These are phyloP conservation scores for Paraurostyla sp. DNA, from an alignment of 73 alveolate species.

Conservation along the genomic window DNA sequence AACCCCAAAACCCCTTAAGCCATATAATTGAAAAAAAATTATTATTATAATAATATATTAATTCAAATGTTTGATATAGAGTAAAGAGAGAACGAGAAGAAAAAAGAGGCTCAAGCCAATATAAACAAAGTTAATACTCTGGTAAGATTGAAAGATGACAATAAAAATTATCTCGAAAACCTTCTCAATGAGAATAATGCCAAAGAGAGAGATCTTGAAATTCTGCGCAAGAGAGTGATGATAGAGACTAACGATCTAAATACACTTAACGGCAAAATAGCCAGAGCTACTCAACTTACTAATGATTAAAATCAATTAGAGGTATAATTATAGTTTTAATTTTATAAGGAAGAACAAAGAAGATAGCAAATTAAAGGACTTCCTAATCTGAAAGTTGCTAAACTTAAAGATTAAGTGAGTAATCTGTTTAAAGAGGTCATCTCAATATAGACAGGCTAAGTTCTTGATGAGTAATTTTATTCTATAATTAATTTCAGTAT, in stretches of 20 bases:
- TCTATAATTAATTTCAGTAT: constrained; percentile 1
- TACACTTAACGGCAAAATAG: not conserved
- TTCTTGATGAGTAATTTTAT: constrained; percentile 40
- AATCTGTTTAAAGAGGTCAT: constrained; percentile 21
- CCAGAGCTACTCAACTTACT: not conserved
- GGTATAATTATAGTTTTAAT: not conserved
- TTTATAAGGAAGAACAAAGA: constrained; percentile 39
- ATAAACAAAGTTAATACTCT: not conserved
- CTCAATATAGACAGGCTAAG: constrained; percentile 4
- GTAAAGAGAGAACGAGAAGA: not conserved
- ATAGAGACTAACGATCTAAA: constrained; percentile 32
- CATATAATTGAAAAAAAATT: no score
- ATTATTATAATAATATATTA: not conserved
- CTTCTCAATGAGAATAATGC: constrained; percentile 25
- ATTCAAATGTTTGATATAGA: not conserved
- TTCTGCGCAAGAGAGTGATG: constrained; percentile 18
- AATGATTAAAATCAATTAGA: not conserved
- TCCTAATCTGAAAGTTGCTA: constrained; percentile 21
- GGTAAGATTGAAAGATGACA: not conserved
- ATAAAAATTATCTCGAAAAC: not conserved
- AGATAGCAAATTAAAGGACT: not conserved
- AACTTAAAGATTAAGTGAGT: not conserved
- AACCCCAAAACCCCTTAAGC: no score
- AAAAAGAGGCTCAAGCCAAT: not conserved
- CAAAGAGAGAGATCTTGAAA: constrained; percentile 39